phyloP scores from a whole-genome alignment of 257 asterid species.

The Dorcoceras hygrometricum region DNA sequence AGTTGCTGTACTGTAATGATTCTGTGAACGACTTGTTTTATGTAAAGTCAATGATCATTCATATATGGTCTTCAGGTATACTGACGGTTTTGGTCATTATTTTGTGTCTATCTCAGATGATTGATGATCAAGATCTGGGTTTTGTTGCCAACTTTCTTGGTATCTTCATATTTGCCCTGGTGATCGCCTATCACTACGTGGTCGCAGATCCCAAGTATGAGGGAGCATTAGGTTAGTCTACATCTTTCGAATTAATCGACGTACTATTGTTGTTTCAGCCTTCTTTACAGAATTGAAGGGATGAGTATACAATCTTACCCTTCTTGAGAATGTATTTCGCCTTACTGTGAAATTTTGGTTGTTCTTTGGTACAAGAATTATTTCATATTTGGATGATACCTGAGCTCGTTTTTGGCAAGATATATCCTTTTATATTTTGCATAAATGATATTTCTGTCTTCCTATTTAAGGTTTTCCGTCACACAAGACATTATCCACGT shows the following conservation, averaged over 20 bases:
- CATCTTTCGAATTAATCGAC: slow-evolving; percentile 21
- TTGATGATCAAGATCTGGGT: slow-evolving; percentile 94
- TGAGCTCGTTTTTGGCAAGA: background rate
- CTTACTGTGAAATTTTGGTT: slow-evolving; percentile 31
- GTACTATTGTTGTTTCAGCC: slow-evolving; percentile 25
- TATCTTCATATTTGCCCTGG: slow-evolving; percentile 72
- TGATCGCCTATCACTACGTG: slow-evolving; percentile 88
- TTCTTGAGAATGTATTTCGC: slow-evolving; percentile 24
- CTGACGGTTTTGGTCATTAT: background rate
- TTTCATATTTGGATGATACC: slow-evolving; percentile 14
- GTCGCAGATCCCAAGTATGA: slow-evolving; percentile 91
- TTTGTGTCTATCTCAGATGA: slow-evolving; percentile 57
- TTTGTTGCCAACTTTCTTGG: slow-evolving; percentile 98
- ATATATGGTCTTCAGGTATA: background rate
- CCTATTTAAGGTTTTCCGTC: too few species aligned
- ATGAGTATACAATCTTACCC: slow-evolving; percentile 27
- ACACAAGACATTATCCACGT: too few species aligned
- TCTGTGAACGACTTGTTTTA: background rate
- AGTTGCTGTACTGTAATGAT: background rate
- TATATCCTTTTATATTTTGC: background rate
- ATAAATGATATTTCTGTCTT: too few species aligned
- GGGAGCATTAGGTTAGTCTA: slow-evolving; percentile 32
- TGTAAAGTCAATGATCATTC: background rate
- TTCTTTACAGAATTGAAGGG: slow-evolving; percentile 26
- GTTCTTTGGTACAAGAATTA: slow-evolving; percentile 12